Base-by-base conservation (phyloP, 192 early-diverging fungal genomes). In the Lunasporangiospora selenospora region DNA sequence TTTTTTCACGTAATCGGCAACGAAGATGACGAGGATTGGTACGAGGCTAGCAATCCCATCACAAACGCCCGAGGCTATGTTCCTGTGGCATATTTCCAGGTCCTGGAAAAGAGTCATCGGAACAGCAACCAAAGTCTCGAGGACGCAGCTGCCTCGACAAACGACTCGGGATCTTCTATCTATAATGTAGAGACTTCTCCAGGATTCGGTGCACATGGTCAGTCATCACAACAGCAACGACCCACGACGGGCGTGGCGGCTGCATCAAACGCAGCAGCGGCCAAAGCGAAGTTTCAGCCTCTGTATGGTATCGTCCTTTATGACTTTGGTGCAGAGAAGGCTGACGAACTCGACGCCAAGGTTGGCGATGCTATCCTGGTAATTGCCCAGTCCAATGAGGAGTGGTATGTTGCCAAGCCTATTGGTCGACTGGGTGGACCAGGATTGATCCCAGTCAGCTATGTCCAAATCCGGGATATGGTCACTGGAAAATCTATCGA, bases 361-460 rank as follows among this genome's bases (percentile, higher is more conserved):
- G 81, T 81, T 42, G 90, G 86, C 33, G 90, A 92, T 54, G 81
- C 86, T 7, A 84, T 92, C 54, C 77, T 91, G 30, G 81, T 92
- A 39, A 88, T 92, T 69, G 90, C 90, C 24, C 88, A 92, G 49
- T 89, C 87, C 36, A 90, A 88, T 37, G 80, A 80, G 10, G 90
- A 92, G 58, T 92, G 90, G 90, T 83, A 87, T 51, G 88, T 92
- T 26, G 90, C 85, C 26, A 90, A 88, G 65, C 87, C 87, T 27
- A 83, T 86, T 42, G 77, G 76, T 21, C 77, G 86, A 26, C 67
- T 84, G 5, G 83, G 84, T 18, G 84, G 82, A 6, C 86, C 90
- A 31, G 90, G 89, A 10, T 70, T 92, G 36, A 89, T 92, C 59
- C 90, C 90, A n/a, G 83, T 89, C 8, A 81, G 86, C 23, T 92